Evolutionary conservation across 495 filamentous ascomycete genomes (phyloP), one percentile per base, ranked within the genome.

Genomic region (Mytilinidion resinicola): DNA sequence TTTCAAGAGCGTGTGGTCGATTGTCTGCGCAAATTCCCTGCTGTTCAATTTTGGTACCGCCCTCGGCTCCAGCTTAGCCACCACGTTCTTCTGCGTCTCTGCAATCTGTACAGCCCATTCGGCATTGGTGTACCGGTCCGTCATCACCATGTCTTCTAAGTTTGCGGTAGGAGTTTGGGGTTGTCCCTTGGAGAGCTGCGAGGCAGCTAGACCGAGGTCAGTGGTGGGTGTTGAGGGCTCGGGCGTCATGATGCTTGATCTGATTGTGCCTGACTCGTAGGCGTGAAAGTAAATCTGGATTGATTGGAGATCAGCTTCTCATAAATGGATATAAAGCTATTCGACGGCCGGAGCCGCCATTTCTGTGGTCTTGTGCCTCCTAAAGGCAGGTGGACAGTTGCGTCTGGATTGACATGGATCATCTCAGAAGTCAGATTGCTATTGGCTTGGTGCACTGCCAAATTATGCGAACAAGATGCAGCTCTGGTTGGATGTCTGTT

Each of bases 1-100:
- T 41, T 78, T 77, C 36, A 88, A 63, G 33, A 85, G 74, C 20
- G 85, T 89, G 69, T 89, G 85, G 70, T 89, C 85, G 63, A 89
- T 83, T n/a, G 58, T 59, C 51, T 69, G 34, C 9, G 56, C 59
- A 20, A 72, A 50, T 25, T 57, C 56, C n/a, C 44, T 54, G 21
- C 53, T 57, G 36, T 50, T 56, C 12, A 41, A 37, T 6, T 19
- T 44, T 11, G 60, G 60, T n/a, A 34, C 59, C 9, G 48, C 37
- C 25, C 53, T 44, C 20, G 43, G 56, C 47, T 21, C 46, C 17
- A n/a, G 25, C 21, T 55, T 36, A 34, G 54, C 55, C 20, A 59
- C 61, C 20, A 64, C 54, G 19, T 57, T 61, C n/a, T 53, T 57
- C 64, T 60, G 43, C 15, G 61, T 62, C 57, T 67, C 54, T 5